phyloP scores from a whole-genome alignment of 2,329 filamentous ascomycete species.

The Exophiala sp. region DNA sequence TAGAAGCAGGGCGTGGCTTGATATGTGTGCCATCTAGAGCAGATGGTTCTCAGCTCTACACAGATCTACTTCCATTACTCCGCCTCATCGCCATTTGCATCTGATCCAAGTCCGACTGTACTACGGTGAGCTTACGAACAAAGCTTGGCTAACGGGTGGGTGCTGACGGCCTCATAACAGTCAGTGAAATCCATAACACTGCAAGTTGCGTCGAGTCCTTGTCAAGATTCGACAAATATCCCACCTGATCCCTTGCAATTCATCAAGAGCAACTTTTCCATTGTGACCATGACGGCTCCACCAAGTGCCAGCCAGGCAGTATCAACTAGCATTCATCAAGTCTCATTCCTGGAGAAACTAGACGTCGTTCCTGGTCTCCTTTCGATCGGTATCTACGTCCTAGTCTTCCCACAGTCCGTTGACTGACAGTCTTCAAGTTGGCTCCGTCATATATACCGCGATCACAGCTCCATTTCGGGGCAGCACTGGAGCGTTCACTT shows the following conservation, averaged over 20 bases:
- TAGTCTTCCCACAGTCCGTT: background rate
- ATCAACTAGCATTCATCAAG: conserved; percentile 6
- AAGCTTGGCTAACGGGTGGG: background rate
- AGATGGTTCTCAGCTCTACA: no score
- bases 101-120: no score
- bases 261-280: no score
- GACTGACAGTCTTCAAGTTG: conserved; percentile 8
- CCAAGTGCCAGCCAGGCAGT: conserved; percentile 5
- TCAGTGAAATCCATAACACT: no score
- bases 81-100: no score
- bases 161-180: background rate
- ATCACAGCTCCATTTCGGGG: conserved; percentile 38
- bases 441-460: conserved; percentile 23
- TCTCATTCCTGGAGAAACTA: conserved; percentile 20
- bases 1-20: no score
- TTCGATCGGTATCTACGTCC: conserved; percentile 9
- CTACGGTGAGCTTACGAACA: background rate
- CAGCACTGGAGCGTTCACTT: conserved; percentile 34
- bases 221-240: no score
- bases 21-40: no score
- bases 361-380: conserved; percentile 19
- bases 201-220: no score
- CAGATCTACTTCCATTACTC: no score
- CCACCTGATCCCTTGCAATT: no score
- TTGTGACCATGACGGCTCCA: conserved; percentile 9